A percentile compares a stretch with the other conserved stretches of the same genome.
Evolutionary conservation across 331 rosid genomes (phyloP).

Genomic region (Rhamnella rubrinervis): DNA sequence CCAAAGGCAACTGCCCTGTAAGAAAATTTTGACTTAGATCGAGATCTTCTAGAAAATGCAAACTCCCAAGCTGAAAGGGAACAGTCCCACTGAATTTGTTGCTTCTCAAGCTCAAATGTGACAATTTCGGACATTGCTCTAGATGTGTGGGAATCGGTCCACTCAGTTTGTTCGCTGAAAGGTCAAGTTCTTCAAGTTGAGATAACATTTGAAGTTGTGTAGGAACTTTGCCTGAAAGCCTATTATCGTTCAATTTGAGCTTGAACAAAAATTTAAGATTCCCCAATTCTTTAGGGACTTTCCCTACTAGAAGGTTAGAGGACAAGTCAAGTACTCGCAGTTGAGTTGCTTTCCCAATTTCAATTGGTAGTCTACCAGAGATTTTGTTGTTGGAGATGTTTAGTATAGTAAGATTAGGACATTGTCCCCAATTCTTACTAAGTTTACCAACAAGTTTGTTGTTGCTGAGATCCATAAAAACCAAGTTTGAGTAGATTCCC

Average conservation of each 20-base stretch:
- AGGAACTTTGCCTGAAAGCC: constrained; percentile 31
- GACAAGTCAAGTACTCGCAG: too few species aligned
- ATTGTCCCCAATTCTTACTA: constrained; percentile 12
- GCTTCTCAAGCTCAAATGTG: constrained; percentile 33
- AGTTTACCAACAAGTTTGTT: constrained; percentile 29
- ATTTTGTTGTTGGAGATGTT: constrained; percentile 28
- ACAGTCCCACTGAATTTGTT: constrained; percentile 30
- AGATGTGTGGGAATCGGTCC: constrained; percentile 26
- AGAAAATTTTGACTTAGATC: constrained; percentile 13
- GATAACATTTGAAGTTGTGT: constrained; percentile 18
- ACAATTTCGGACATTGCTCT: not conserved
- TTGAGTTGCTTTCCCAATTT: constrained; percentile 19
- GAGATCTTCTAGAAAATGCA: constrained; percentile 16
- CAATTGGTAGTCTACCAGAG: not conserved
- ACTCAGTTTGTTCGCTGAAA: constrained; percentile 29
- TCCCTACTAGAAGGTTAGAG: too few species aligned
- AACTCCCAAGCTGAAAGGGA: constrained; percentile 25
- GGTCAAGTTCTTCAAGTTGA: constrained; percentile 11
- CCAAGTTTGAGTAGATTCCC: constrained; percentile 25
- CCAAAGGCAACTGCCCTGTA: too few species aligned
- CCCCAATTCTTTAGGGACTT: constrained; percentile 36
- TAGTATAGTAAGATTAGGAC: constrained; percentile 33
- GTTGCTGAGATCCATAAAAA: not conserved
- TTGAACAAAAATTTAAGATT: constrained; percentile 11
- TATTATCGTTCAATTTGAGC: constrained; percentile 27